Base-by-base conservation (phyloP, 1,139 yeast genomes). In the Zhuliangozyma parablackwelliae region DNA sequence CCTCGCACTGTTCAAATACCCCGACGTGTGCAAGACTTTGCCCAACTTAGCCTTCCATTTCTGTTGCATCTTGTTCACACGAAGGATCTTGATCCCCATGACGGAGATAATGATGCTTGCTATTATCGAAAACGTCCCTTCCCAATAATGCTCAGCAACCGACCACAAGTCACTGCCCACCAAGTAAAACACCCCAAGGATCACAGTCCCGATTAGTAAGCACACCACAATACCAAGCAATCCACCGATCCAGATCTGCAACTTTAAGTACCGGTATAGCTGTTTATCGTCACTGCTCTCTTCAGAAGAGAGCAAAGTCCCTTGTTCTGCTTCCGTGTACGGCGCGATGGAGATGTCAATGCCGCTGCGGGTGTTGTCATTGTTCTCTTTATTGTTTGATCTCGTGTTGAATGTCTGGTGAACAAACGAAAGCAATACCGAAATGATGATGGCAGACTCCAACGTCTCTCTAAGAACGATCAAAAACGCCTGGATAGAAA, bases 41-140 rank as follows among this genome's bases (percentile, higher is more conserved):
- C 58, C 50, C 26, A 86, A 72, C 59, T 85, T 86, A 39, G 75
- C 63, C 51, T 84, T 78, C 97, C 97, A 89, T 61, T 88, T 88
- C 43, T 78, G 79, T 62, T 86, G 87, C 88, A 88, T 78, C 36
- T 57, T 63, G 40, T 57, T 65, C 21, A 69, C 71, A 28, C 75
- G 51, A 26, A 69, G 54, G 10, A 69, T 65, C 39, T 69, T 67
- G 16, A 67, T 48, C 1, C 75, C 75, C 75, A 69, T 69, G 6
- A 64, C 56, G 1, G 75, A 66, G 13, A 69, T 69, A 32, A 69
- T 67, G 6, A 67, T 44, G 45, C 72, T 65, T 29, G 75, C 74
- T 20, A 68, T 31, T 4, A 69, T 65, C 2, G 74, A 68, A 38
- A 69, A 69, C 1, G 63, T 54, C 1, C 73, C 73, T 45, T 69